These are phyloP conservation scores for Cantharellus anzutake DNA, from an alignment of 768 basidiomycete species.

Conservation along the genomic window DNA sequence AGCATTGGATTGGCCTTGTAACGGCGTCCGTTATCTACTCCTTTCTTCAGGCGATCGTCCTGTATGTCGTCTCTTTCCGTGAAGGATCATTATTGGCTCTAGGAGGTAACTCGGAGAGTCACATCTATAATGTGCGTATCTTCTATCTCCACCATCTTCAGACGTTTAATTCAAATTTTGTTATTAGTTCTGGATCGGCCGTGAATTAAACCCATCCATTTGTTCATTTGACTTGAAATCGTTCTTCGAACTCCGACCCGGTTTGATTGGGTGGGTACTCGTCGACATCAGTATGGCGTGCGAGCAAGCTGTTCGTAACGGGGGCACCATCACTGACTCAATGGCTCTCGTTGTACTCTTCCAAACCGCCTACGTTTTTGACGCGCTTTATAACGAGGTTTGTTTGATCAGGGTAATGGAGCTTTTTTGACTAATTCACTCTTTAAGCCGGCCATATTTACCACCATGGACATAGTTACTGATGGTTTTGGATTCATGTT, in stretches of 20 bases:
- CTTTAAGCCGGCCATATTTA: conserved; percentile 65
- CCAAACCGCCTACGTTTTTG: conserved; percentile 74
- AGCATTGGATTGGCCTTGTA: conserved; percentile 78
- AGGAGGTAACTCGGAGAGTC: conserved; percentile 80
- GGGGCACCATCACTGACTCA: conserved; percentile 50
- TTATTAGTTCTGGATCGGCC: conserved; percentile 76
- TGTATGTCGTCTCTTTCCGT: conserved; percentile 54
- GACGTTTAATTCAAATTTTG: neutral
- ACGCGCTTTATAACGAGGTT: conserved; percentile 83
- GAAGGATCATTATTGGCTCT: conserved; percentile 57
- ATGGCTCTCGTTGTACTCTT: conserved; percentile 79
- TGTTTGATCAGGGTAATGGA: conserved; percentile 7
- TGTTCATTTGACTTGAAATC: conserved; percentile 59
- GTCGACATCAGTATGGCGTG: conserved; percentile 83
- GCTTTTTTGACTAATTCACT: neutral
- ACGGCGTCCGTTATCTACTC: conserved; percentile 73
- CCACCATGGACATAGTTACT: conserved; percentile 93
- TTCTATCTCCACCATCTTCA: conserved; percentile 1
- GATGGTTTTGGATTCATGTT: conserved; percentile 99
- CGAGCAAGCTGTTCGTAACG: conserved; percentile 68
- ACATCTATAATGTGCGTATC: conserved; percentile 67
- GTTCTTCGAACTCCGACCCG: conserved; percentile 70
- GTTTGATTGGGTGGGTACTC: conserved; percentile 81
- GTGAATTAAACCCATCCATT: conserved; percentile 78
- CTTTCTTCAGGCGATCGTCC: conserved; percentile 46